Evolutionary conservation across 1,284 basidiomycete species (phyloP), one percentile per base, ranked within the genome.

Genomic region (Phellopilus nigrolimitatus): DNA sequence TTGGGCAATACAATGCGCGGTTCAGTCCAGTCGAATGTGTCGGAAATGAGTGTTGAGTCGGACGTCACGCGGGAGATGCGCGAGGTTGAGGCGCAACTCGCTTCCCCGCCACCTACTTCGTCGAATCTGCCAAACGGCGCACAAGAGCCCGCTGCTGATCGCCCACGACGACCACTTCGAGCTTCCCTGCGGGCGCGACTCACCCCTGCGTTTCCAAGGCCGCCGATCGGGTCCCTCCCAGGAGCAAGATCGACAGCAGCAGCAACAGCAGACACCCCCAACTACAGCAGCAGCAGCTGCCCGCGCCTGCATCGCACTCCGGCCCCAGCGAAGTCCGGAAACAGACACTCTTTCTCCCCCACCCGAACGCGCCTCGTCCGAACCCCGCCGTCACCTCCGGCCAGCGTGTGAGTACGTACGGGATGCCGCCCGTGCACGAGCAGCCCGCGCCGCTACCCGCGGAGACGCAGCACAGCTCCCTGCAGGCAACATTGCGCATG

Each of bases 281-380:
- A 36, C 58, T 43, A 45, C 61, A 24, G 9, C n/a, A n/a, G n/a
- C n/a, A n/a, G n/a, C n/a, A n/a, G n/a, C n/a, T n/a, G n/a, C n/a
- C n/a, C n/a, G n/a, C n/a, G n/a, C n/a, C n/a, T n/a, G n/a, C n/a
- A n/a, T n/a, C n/a, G n/a, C n/a, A n/a, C n/a, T n/a, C n/a, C n/a
- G n/a, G n/a, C n/a, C n/a, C n/a, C n/a, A n/a, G n/a, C n/a, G n/a
- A n/a, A n/a, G n/a, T n/a, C n/a, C n/a, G n/a, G 3, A 40, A 49
- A n/a, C 47, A 54, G 38, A 49, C 47, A 22, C 63, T 83, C 19
- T 88, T 86, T 64, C 70, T 82, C 13, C 86, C 85, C 0, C 84
- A 88, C 60, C 85, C 84, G 0, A 82, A 83, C 59, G 85, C 85
- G 1, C 85, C 85, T 0, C 84, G 81, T 46, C 73, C 80, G 0